A percentile compares a stretch with the other conserved stretches of the same genome.
These are phyloP conservation scores for Beauveria australis DNA, from an alignment of 2,329 filamentous ascomycete species.

Conservation along the genomic window DNA sequence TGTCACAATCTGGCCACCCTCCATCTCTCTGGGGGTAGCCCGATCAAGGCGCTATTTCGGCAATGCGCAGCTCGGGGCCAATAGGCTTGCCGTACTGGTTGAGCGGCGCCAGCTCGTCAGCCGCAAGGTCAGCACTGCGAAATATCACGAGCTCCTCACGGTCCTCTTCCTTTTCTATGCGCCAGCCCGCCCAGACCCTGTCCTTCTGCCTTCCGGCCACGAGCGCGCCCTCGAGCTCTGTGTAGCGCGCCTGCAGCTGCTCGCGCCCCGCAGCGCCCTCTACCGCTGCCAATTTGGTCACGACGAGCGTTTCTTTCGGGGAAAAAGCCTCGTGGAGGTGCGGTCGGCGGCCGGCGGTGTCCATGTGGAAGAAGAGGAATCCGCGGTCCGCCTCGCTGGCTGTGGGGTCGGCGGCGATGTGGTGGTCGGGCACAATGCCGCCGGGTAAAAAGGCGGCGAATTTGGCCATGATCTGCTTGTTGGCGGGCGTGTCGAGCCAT, in stretches of 20 bases:
- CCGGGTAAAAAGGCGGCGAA: slow-evolving; percentile 25
- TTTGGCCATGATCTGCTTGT: slow-evolving; percentile 26
- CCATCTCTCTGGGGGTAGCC: too few species aligned
- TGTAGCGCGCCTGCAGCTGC: slow-evolving; percentile 27
- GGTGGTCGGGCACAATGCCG: neutral
- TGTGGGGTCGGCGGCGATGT: slow-evolving; percentile 28
- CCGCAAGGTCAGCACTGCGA: slow-evolving; percentile 27
- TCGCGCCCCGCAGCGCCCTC: slow-evolving; percentile 20
- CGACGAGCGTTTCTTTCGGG: slow-evolving; percentile 23
- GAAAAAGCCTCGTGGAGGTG: slow-evolving; percentile 20
- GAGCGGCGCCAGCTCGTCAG: slow-evolving; percentile 23
- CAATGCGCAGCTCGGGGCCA: neutral
- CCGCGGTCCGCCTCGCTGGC: slow-evolving; percentile 14
- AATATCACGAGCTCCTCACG: slow-evolving; percentile 32
- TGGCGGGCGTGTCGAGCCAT: slow-evolving; percentile 37
- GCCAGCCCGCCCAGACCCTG: slow-evolving; percentile 32
- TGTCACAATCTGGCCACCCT: neutral
- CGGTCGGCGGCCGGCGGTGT: slow-evolving; percentile 20
- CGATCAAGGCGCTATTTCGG: neutral
- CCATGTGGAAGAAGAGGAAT: slow-evolving; percentile 34
- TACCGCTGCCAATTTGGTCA: slow-evolving; percentile 29
- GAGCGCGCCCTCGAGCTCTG: slow-evolving; percentile 23
- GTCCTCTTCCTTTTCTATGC: slow-evolving; percentile 29
- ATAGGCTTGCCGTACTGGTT: neutral
- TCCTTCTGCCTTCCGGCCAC: slow-evolving; percentile 22